Evolutionary conservation across 371 early-diverging fungal species (phyloP).

Genomic region (Rhizomucor miehei): DNA sequence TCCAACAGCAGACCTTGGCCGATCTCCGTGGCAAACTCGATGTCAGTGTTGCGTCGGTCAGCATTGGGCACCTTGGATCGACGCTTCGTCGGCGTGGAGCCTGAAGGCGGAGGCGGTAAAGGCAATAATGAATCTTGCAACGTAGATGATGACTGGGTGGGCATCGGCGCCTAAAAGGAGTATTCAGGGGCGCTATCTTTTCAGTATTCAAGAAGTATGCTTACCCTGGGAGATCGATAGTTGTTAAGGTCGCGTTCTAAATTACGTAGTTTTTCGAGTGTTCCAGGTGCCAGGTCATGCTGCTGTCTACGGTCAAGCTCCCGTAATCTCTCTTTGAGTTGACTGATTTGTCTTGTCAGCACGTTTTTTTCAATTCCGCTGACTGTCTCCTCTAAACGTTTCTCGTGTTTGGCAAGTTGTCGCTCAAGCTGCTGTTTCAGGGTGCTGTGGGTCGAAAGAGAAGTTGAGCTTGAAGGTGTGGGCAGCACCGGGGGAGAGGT

Average conservation of each 20-base stretch:
- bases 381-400: conserved; percentile 16
- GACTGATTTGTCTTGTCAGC: conserved; percentile 23
- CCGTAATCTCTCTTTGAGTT: conserved; percentile 15
- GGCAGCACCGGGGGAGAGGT: conserved; percentile 11
- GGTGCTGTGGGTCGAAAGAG: not conserved
- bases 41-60: conserved; percentile 47
- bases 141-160: conserved; percentile 41
- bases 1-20: conserved; percentile 52
- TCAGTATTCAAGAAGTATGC: conserved; percentile 12
- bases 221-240: conserved; percentile 3
- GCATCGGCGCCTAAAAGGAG: conserved; percentile 26
- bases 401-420: conserved; percentile 20
- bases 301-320: conserved; percentile 12
- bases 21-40: conserved; percentile 53
- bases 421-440: conserved; percentile 13
- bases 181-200: conserved; percentile 2
- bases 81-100: conserved; percentile 38
- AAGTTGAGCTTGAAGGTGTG: conserved; percentile 16
- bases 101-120: conserved; percentile 35
- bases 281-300: not conserved
- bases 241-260: too few relatives aligned
- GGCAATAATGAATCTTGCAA: conserved; percentile 25
- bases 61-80: conserved; percentile 33
- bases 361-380: conserved; percentile 27
- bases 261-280: not conserved